A percentile compares a stretch with the other conserved stretches of the same genome.
phyloP scores from a whole-genome alignment of 2,329 filamentous ascomycete species.

The Aspergillus luchuensis region DNA sequence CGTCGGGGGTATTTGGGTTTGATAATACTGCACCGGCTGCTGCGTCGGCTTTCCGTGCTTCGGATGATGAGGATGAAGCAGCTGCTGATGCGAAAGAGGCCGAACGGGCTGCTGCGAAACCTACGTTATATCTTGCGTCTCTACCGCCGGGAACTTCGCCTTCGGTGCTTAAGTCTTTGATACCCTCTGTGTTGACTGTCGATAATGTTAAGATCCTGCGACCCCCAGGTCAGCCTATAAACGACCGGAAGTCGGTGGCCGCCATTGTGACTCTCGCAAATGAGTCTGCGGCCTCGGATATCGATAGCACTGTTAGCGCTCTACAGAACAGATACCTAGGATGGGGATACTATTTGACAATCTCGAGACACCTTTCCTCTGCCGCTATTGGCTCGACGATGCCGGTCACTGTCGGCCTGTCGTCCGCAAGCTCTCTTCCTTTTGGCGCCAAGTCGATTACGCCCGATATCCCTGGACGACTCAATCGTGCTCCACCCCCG shows the following conservation, averaged over 20 bases:
- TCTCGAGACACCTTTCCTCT: constrained; percentile 82
- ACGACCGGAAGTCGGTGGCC: constrained; percentile 70
- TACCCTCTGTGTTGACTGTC: constrained; percentile 61
- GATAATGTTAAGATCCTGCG: constrained; percentile 74
- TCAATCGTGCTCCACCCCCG: constrained; percentile 52
- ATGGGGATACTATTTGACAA: constrained; percentile 76
- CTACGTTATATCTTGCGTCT: constrained; percentile 57
- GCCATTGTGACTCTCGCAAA: constrained; percentile 80
- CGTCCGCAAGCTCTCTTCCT: constrained; percentile 60
- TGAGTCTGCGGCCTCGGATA: constrained; percentile 79
- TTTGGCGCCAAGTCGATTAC: constrained; percentile 75
- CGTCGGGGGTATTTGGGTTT: constrained; percentile 44
- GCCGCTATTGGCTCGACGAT: constrained; percentile 62
- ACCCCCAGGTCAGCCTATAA: constrained; percentile 48
- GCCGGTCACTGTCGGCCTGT: constrained; percentile 50
- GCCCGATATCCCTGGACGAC: constrained; percentile 48
- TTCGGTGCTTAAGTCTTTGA: constrained; percentile 52
- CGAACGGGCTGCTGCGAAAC: constrained; percentile 54
- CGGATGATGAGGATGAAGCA: constrained; percentile 50
- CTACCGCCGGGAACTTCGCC: constrained; percentile 56
- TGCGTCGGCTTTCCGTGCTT: constrained; percentile 44
- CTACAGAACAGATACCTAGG: constrained; percentile 84
- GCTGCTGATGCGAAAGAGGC: constrained; percentile 43
- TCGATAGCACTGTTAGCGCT: constrained; percentile 75
- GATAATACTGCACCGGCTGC: constrained; percentile 34